Base-by-base conservation (phyloP, 208 protist species). In the Trypanosoma avium region DNA sequence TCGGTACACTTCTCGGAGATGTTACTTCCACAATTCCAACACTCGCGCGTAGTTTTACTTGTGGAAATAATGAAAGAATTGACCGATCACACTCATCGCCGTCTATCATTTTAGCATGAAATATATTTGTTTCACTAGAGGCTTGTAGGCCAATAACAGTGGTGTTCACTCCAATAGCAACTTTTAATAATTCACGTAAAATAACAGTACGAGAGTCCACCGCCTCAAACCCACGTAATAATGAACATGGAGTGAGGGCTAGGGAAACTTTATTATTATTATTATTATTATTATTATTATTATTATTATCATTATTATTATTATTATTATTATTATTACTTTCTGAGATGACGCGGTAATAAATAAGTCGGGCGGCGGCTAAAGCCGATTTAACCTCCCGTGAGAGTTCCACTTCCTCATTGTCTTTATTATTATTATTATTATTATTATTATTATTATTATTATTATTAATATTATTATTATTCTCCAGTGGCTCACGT, bases 181-280 rank as follows among this genome's bases (percentile, higher is more conserved):
- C 64, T 22, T 66, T 60, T 17, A 96, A 57, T 13, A 75, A 66
- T 75, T 96, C 90, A 21, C 73, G 74, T 22, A 96, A 71, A 56
- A 89, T 55, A 27, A 96, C 74, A 6, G 81, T 87, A 22, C 75
- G 73, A 46, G 78, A 82, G 63, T 93, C 87, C 4, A 85, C 61
- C 9, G 90, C 86, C 24, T 90, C 79, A 52, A 96, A 96, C 49
- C 84, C 88, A 35, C 90, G 90, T 27, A 96, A 80, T 26, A 96
- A 33, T 27, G 85, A 77, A 76, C 90, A 96, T 8, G 88, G 86
- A 3, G 88, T 79, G 40, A 90, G 69, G 9, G 82, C 78, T 1
- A 94, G 54, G 35, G 73, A 73, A 12, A 79, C 69, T 9, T 73
- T 68, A 42, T 47, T 46, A 30, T 46, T 47, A 10, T 24, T 55